phyloP scores from a whole-genome alignment of 306 rosid species.

The Cercis canadensis region DNA sequence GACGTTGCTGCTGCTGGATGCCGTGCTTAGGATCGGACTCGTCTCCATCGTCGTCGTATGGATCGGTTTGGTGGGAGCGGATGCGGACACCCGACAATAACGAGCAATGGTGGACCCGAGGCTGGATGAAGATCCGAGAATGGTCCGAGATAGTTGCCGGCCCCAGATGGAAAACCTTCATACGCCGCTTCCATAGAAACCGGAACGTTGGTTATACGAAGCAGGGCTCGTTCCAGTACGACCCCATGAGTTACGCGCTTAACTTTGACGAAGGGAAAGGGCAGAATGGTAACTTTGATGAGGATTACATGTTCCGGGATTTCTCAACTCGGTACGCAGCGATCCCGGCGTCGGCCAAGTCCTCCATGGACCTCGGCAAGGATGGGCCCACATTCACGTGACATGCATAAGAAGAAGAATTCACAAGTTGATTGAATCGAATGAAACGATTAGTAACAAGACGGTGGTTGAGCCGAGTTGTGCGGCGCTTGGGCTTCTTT shows the following conservation, averaged over 20 bases:
- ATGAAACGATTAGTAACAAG: too few species aligned
- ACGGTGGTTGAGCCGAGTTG: too few species aligned
- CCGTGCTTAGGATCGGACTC: conserved; percentile 39
- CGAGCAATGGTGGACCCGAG: conserved; percentile 44
- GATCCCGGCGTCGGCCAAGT: conserved; percentile 50
- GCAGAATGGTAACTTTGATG: conserved; percentile 27
- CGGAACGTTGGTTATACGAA: not conserved
- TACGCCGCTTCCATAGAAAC: conserved; percentile 57
- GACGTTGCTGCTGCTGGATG: conserved; percentile 57
- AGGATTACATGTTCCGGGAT: conserved; percentile 33
- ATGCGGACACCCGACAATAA: conserved; percentile 43
- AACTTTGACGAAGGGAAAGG: conserved; percentile 69
- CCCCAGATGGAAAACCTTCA: conserved; percentile 78
- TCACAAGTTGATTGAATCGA: too few species aligned
- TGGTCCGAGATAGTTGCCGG: conserved; percentile 78
- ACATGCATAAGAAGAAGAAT: not conserved
- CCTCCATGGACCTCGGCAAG: conserved; percentile 55
- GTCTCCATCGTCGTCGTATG: not conserved
- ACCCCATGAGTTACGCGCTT: conserved; percentile 67
- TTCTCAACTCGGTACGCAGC: conserved; percentile 69
- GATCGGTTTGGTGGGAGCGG: conserved; percentile 50
- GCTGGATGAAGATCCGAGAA: conserved; percentile 61
- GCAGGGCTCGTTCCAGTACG: conserved; percentile 55
- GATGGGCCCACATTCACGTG: conserved; percentile 48
- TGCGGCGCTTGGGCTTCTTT: too few species aligned